Percentiles rank a stretch among this genome's conserved stretches.
Conservation (phyloP, 164 flowering plant genomes). For the Macadamia integrifolia region DNA sequence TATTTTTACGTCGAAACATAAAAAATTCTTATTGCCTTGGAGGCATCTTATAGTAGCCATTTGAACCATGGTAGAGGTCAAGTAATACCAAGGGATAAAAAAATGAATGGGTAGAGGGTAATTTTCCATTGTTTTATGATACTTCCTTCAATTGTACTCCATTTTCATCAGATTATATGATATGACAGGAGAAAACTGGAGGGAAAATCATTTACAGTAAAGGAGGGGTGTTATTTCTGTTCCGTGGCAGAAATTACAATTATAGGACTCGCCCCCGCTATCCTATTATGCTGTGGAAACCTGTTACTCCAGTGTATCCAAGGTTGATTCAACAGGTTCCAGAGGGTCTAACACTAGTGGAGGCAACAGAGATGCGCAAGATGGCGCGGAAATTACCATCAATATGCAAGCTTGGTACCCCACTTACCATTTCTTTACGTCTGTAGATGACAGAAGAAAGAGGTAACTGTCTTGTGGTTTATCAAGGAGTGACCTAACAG, state of each 20-base stretch:
- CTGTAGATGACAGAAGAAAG: not conserved
- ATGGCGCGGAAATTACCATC: slow-evolving; percentile 61
- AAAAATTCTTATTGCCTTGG: too few relatives aligned
- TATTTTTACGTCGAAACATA: too few relatives aligned
- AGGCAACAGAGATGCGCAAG: slow-evolving; percentile 74
- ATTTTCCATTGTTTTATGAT: not conserved
- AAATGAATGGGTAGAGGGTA: too few relatives aligned
- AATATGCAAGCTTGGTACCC: slow-evolving; percentile 83
- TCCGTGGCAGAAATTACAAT: slow-evolving; percentile 94
- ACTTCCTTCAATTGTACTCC: not conserved
- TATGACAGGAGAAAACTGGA: slow-evolving; percentile 76
- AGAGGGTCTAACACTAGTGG: slow-evolving; percentile 71
- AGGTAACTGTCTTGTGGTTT: not conserved
- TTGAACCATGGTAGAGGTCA: too few relatives aligned
- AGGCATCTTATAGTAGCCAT: too few relatives aligned
- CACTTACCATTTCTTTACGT: not conserved
- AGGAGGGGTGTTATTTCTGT: slow-evolving; percentile 78
- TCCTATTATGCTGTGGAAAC: slow-evolving; percentile 97
- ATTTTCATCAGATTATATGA: slow-evolving; percentile 1
- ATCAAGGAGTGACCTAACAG: not conserved
- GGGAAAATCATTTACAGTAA: slow-evolving; percentile 66
- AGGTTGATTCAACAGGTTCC: slow-evolving; percentile 61
- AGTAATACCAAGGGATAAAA: too few relatives aligned
- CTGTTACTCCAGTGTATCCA: slow-evolving; percentile 83
- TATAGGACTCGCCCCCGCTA: slow-evolving; percentile 64